Conservation (phyloP, 805 yeast species). For the Kuraishia floccosa region DNA sequence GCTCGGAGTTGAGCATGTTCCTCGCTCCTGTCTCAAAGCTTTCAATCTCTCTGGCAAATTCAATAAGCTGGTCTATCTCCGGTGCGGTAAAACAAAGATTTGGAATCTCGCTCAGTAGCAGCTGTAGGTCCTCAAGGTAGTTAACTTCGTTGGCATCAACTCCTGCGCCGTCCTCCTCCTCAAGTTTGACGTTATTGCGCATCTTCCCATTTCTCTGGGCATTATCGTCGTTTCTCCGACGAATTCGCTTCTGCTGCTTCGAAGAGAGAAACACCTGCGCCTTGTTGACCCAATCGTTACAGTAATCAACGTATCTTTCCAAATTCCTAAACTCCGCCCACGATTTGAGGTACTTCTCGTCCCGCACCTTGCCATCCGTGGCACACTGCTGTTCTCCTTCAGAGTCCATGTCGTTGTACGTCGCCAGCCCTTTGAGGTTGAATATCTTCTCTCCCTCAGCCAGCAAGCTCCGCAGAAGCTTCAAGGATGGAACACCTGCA, state of each 20-base stretch:
- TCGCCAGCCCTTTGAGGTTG: neutral
- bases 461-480: slow-evolving; percentile 28
- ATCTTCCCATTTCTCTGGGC: no score
- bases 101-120: slow-evolving; percentile 34
- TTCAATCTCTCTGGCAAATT: slow-evolving; percentile 38
- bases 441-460: slow-evolving; percentile 45
- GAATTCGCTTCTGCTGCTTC: slow-evolving; percentile 38
- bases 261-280: slow-evolving; percentile 42
- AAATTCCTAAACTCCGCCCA: slow-evolving; percentile 18
- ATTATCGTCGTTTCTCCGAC: slow-evolving; percentile 6
- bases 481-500: slow-evolving; percentile 34
- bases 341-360: slow-evolving; percentile 3
- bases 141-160: no score
- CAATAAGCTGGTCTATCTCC: slow-evolving; percentile 50
- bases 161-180: no score
- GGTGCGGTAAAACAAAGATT: slow-evolving; percentile 36
- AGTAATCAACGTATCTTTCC: slow-evolving; percentile 26
- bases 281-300: slow-evolving; percentile 40
- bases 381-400: slow-evolving; percentile 1
- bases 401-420: slow-evolving; percentile 4
- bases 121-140: slow-evolving; percentile 22
- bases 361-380: neutral
- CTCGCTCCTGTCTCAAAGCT: slow-evolving; percentile 38
- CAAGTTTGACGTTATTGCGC: no score
- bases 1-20: slow-evolving; percentile 21